Evolutionary conservation across 345 rosid species (phyloP).

Genomic region (Brassica rapa): DNA sequence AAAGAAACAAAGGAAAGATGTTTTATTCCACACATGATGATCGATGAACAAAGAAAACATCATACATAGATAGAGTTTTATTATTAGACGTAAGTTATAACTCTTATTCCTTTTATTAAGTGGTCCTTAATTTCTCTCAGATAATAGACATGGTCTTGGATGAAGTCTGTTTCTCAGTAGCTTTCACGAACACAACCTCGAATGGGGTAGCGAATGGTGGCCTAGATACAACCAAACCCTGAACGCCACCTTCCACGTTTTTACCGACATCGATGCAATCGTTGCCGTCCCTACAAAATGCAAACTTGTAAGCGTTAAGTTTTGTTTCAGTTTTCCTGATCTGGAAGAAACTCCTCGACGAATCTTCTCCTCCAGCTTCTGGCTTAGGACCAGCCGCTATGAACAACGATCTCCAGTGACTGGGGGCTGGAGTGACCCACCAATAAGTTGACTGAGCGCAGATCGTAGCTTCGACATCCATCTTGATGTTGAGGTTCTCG

Average conservation of each 20-base stretch:
- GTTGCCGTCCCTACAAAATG: conserved; percentile 38
- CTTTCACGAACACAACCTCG: conserved; percentile 35
- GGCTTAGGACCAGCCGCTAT: conserved; percentile 48
- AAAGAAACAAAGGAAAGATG: not conserved
- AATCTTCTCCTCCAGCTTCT: conserved; percentile 37
- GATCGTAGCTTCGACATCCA: not conserved
- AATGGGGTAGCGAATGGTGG: conserved; percentile 40
- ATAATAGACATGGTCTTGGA: not conserved
- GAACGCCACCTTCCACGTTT: conserved; percentile 38
- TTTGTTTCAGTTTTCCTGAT: conserved; percentile 23
- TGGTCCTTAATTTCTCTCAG: not conserved
- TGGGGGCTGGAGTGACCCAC: not conserved
- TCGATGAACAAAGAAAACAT: not conserved
- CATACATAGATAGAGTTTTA: not conserved
- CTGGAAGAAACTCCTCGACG: conserved; percentile 42
- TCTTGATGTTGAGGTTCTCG: conserved; percentile 5
- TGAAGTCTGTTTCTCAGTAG: not conserved
- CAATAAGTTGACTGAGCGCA: conserved; percentile 19
- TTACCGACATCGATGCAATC: conserved; percentile 37
- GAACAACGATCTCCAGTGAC: not conserved
- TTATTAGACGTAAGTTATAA: not conserved
- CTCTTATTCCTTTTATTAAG: not conserved
- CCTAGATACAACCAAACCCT: conserved; percentile 52
- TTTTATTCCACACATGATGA: not conserved
- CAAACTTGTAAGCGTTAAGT: conserved; percentile 49